A percentile compares a stretch with the other conserved stretches of the same genome.
These are phyloP conservation scores for Cylindrotheca fusiformis DNA, from an alignment of 108 stramenopile species.

Conservation along the genomic window DNA sequence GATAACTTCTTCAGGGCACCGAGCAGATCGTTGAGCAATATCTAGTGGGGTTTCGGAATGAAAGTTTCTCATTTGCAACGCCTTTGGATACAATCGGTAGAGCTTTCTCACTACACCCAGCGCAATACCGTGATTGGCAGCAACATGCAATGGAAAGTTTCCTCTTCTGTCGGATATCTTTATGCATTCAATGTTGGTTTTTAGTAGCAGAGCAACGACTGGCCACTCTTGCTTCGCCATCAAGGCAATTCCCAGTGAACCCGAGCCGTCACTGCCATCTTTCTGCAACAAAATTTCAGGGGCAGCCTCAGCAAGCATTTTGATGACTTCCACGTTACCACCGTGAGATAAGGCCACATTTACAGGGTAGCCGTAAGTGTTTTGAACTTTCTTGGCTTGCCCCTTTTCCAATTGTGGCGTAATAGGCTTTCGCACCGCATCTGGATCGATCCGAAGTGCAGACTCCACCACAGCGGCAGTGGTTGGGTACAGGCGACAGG, in stretches of 20 bases:
- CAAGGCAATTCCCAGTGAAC: slow-evolving; percentile 33
- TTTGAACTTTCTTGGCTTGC: slow-evolving; percentile 5
- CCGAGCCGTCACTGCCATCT: slow-evolving; percentile 33
- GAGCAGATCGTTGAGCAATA: slow-evolving; percentile 30
- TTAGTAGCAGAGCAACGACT: slow-evolving; percentile 27
- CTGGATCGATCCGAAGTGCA: slow-evolving; percentile 36
- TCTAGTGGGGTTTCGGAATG: slow-evolving; percentile 52
- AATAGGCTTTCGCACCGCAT: slow-evolving; percentile 31
- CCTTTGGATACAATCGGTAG: slow-evolving; percentile 27
- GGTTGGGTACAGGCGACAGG: slow-evolving; percentile 40
- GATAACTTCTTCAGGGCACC: slow-evolving; percentile 36
- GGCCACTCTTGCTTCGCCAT: slow-evolving; percentile 3
- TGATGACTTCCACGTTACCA: slow-evolving; percentile 35
- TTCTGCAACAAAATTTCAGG: slow-evolving; percentile 35
- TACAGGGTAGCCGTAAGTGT: slow-evolving; percentile 34
- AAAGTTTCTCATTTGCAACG: slow-evolving; percentile 38
- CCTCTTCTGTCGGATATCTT: slow-evolving; percentile 27
- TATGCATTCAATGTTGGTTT: slow-evolving; percentile 29
- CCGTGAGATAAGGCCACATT: slow-evolving; percentile 35
- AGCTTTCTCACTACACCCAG: slow-evolving; percentile 16
- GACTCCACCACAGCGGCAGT: slow-evolving; percentile 39
- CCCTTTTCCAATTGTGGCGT: slow-evolving; percentile 14
- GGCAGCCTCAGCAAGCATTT: slow-evolving; percentile 29
- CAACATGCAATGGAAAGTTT: slow-evolving; percentile 46
- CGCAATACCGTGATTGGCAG: slow-evolving; percentile 21